These are phyloP conservation scores for Monosporascus sp. DNA, from an alignment of 2,329 filamentous ascomycete species.

Conservation along the genomic window DNA sequence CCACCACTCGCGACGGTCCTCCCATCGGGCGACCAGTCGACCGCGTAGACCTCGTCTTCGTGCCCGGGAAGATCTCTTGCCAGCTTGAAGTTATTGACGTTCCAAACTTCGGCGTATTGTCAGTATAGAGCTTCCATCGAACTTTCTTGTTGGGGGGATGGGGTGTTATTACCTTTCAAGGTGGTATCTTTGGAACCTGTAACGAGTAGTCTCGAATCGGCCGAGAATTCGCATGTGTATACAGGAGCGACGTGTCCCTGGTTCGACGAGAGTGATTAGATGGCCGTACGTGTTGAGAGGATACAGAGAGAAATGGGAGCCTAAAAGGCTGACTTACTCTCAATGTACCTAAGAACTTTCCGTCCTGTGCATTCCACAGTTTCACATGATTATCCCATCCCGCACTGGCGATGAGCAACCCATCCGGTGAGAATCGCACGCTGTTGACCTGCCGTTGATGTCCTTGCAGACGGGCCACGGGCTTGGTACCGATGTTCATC, in stretches of 20 bases:
- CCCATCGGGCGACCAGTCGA: slow-evolving; percentile 93
- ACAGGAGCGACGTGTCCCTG: slow-evolving; percentile 59
- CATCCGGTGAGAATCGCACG: slow-evolving; percentile 89
- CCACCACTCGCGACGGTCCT: slow-evolving; percentile 85
- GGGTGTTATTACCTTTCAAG: slow-evolving; percentile 49
- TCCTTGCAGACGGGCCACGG: slow-evolving; percentile 80
- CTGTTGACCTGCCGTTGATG: slow-evolving; percentile 98
- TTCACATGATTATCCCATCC: slow-evolving; percentile 95
- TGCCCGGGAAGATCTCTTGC: slow-evolving; percentile 79
- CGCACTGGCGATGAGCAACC: slow-evolving; percentile 77
- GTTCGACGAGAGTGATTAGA: slow-evolving; percentile 2
- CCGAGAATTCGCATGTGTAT: slow-evolving; percentile 88
- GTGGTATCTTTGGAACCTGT: slow-evolving; percentile 90
- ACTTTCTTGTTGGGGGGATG: slow-evolving; percentile 1
- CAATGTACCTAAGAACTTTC: slow-evolving; percentile 79
- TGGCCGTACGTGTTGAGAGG: neutral
- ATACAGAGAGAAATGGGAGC: neutral
- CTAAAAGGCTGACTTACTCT: slow-evolving; percentile 55
- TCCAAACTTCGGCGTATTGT: slow-evolving; percentile 60
- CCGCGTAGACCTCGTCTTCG: slow-evolving; percentile 86
- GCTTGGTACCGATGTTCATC: slow-evolving; percentile 65
- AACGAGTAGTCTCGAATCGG: slow-evolving; percentile 75
- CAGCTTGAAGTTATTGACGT: slow-evolving; percentile 78
- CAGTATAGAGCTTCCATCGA: neutral
- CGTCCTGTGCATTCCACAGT: slow-evolving; percentile 72